Base-by-base conservation (phyloP, 495 filamentous ascomycete species). In the Penicillium coprophilum region DNA sequence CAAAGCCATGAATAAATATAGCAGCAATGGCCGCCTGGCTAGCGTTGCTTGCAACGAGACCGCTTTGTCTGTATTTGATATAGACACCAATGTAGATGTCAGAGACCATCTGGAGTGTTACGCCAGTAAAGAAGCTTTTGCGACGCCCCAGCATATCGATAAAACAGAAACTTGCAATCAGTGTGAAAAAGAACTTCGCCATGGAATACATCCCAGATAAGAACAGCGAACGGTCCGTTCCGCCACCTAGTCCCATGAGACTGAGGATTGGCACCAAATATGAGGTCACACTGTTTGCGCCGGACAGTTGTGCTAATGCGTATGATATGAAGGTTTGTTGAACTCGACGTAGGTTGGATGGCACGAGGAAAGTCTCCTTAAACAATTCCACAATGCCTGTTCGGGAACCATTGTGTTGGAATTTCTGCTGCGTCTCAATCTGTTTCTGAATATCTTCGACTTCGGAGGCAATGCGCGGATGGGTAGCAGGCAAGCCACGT, bases 401-500 rank as follows among this genome's bases (percentile, higher is more conserved):
- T 27, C 7, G 24, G 24, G 24, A 27, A 27, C 24, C 24, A 27
- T 6, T 27, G 24, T 27, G 24, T 27, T 27, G 24, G 24, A 27
- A 27, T 6, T 5, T 27, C 7, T 27, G 24, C 24, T 27, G 24
- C 28, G 43, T 41, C 53, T 81, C 72, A 60, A 89, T 85, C 60
- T 90, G 86, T 38, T 66, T 73, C 1, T 89, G 68, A 5, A 45
- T 34, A 21, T 28, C 34, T 15, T 50, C 28, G 36, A 55, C 39
- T 65, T 90, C 87, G 3, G 70, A 69, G 30, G 71, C 54, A 48
- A 91, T 71, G 44, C 77, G 73, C 1, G 78, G 73, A 54, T 85
- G 77, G 77, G 24, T 27, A 27, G 24, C 24, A 27, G 24, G 24
- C 46, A 87, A 75, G 39, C 83, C 74, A 54, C 86, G 85, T 23